Evolutionary conservation across 192 early-diverging fungal species (phyloP), one percentile per base, ranked within the genome.

Genomic region (Spizellomyces sp.): DNA sequence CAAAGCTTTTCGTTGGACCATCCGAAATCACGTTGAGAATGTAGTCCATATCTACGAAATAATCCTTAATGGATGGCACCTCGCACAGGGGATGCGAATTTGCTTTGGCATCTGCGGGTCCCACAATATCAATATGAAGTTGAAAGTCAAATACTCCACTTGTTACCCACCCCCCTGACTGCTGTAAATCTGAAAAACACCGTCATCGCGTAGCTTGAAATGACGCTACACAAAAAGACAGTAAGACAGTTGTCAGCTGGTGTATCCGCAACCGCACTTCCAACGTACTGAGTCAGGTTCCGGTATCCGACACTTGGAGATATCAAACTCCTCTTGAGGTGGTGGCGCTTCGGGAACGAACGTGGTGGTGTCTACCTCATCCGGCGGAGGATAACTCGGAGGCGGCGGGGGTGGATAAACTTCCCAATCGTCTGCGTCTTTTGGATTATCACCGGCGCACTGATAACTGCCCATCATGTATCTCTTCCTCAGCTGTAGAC

Each of bases 1-100:
- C 93, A 82, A 94, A 96, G 61, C 89, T 90, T 80, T 98, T 98
- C 42, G 93, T 86, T 2, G 96, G 96, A 0, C 96, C 96, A 75
- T 95, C 93, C 0, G 88, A 88, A 45, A 95, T 91, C 0, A 87
- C 80, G 10, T 85, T 80, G 10, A 94, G 76, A 45, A 98, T 83
- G 64, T 77, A 92, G 60, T 98, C 91, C 60, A 93, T 80, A 65
- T 98, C 94, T 73, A 83, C 73, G 77, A 86, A 98, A 75, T 94
- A 98, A 67, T 96, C 92, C 60, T 87, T 90, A 62, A 90, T 87
- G 45, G 78, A 79, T n/a, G 92, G 93, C 15, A 93, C 84, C 5
- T 64, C 44, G n/a, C 21, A 54, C 44, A 77, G 41, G 8, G 10
- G 19, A 41, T 61, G 17, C 15, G 36, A 43, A 47, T 45, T 46